A percentile compares a stretch with the other conserved stretches of the same genome.
Conservation (phyloP, 1,139 yeast species). For the Nakaseomyces kungkrabaensis region DNA sequence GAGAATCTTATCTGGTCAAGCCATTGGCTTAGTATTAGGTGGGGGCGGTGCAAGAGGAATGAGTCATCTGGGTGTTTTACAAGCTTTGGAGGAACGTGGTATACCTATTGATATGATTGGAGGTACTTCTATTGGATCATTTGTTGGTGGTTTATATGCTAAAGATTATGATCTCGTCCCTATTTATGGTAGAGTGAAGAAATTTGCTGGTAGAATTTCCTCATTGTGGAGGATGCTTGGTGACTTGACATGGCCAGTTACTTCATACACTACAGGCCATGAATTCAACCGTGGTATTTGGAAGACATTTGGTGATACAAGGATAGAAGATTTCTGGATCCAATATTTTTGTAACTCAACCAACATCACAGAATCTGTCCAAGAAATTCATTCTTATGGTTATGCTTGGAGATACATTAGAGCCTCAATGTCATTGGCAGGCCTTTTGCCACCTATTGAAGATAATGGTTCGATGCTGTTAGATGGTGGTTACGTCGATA, state of each 20-base stretch:
- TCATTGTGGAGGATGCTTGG: conserved; percentile 77
- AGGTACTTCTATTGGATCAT: conserved; percentile 93
- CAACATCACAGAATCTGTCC: conserved; percentile 88
- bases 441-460: conserved; percentile 80
- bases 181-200: conserved; percentile 80
- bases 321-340: conserved; percentile 95
- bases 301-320: conserved; percentile 86
- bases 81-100: conserved; percentile 86
- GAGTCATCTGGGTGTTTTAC: conserved; percentile 84
- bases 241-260: conserved; percentile 86
- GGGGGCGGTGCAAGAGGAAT: conserved; percentile 98
- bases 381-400: conserved; percentile 89
- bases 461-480: conserved; percentile 86
- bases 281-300: conserved; percentile 94
- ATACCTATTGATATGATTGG: conserved; percentile 92
- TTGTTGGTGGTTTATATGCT: conserved; percentile 92
- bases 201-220: conserved; percentile 72
- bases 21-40: conserved; percentile 87
- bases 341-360: conserved; percentile 84
- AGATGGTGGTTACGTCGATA: conserved; percentile 95
- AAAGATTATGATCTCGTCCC: conserved; percentile 85
- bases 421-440: conserved; percentile 96
- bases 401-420: conserved; percentile 93
- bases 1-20: conserved; percentile 80
- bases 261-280: conserved; percentile 93